Evolutionary conservation across 257 asterid species (phyloP).

Genomic region (Verbascum thapsus): DNA sequence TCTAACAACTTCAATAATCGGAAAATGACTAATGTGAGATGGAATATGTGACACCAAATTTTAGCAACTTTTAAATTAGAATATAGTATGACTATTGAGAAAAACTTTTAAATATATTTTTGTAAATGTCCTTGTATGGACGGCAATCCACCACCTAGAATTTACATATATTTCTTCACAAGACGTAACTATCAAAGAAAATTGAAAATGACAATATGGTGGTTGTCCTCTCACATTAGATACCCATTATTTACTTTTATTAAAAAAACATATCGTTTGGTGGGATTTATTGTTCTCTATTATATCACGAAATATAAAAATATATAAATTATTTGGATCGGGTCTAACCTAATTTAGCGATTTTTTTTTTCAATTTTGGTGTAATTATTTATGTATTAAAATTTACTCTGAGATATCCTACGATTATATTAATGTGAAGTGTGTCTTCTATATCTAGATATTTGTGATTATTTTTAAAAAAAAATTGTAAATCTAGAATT

Average conservation of each 20-base stretch:
- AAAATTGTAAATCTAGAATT: no score
- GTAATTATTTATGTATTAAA: no score
- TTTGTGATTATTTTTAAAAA: no score
- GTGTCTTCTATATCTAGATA: no score
- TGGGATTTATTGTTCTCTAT: background rate
- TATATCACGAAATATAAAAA: constrained; percentile 3
- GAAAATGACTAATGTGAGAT: no score
- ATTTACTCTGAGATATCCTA: no score
- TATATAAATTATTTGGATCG: background rate
- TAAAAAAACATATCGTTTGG: background rate
- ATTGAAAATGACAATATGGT: background rate
- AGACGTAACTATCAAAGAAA: constrained; percentile 1
- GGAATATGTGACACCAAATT: no score
- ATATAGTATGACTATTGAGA: no score
- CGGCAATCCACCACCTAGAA: constrained; percentile 12
- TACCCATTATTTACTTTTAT: background rate
- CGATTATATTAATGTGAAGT: no score
- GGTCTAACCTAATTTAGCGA: background rate
- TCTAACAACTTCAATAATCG: no score
- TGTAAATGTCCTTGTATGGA: background rate
- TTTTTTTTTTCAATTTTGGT: background rate
- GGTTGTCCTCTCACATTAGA: constrained; percentile 12
- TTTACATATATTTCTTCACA: constrained; percentile 19
- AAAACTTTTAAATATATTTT: no score
- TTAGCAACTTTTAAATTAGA: no score